Evolutionary conservation across 2,329 filamentous ascomycete species (phyloP), one percentile per base, ranked within the genome.

Genomic region (Colletotrichum scovillei): DNA sequence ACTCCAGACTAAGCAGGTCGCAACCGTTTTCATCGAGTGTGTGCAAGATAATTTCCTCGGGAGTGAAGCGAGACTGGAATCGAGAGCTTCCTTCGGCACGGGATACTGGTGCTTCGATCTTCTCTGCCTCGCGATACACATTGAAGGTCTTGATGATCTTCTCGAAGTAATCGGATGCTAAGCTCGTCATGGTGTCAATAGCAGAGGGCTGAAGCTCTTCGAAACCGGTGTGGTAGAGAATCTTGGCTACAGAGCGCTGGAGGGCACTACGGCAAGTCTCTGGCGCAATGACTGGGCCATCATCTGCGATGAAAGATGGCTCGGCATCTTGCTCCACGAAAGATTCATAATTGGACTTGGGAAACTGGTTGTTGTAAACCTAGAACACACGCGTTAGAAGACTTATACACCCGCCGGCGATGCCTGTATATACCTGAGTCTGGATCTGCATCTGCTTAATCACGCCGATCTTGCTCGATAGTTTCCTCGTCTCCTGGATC

Each of bases 361-460:
- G 95, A 78, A 99, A 99, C 82, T 99, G 97, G 79, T 99, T 99
- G 79, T 95, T 94, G 81, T 99, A 99, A 80, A 97, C 94, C 93
- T 97, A 42, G 67, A 64, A n/a, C 24, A 71, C 2, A 58, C 35
- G 35, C n/a, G 57, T 38, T 38, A 71, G 9, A 35, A 30, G 58
- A 71, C 35, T 7, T n/a, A 16, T 42, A 22, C 42, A 24, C 56
- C 38, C 14, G 30, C 26, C 30, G 16, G 19, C 19, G n/a, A 46
- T 62, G 8, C 52, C 32, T 22, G 35, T 63, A 79, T 86, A 80
- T 90, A 95, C 94, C 89, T 98, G 97, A 64, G 95, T 94, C 82
- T 99, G 97, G 67, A 98, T 91, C 84, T 99, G 97, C 97, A 99
- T 99, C 85, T 99, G 97, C 86, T 98, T 99, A 81, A 99, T 97